Evolutionary conservation across 768 basidiomycete genomes (phyloP).

Genomic region (Termitomyces sp.): DNA sequence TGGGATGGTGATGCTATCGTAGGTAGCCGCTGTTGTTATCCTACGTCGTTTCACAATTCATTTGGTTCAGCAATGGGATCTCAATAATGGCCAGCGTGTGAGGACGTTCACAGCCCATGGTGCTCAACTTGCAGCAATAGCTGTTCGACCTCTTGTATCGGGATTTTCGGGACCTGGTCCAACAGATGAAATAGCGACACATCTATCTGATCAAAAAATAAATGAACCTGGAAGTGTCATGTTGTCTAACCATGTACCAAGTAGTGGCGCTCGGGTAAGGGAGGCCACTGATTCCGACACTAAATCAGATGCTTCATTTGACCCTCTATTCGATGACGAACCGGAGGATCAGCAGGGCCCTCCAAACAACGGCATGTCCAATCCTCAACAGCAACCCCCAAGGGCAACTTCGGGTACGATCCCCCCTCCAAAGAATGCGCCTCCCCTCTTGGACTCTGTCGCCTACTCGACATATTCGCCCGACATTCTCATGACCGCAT

Average conservation of each 20-base stretch:
- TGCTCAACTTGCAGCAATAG: conserved; percentile 78
- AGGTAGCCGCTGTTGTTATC: conserved; percentile 24
- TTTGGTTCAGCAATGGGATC: conserved; percentile 85
- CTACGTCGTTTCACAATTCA: conserved; percentile 10
- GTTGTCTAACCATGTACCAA: not conserved
- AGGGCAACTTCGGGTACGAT: conserved; percentile 28
- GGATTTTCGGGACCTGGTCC: conserved; percentile 26
- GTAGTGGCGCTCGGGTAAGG: not conserved
- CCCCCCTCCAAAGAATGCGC: conserved; percentile 67
- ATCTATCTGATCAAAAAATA: conserved; percentile 1
- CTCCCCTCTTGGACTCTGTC: conserved; percentile 61
- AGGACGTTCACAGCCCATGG: conserved; percentile 79
- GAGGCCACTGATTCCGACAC: conserved; percentile 43
- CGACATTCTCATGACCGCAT: conserved; percentile 83
- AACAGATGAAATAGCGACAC: conserved; percentile 1
- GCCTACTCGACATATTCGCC: conserved; percentile 65
- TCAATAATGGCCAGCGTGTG: conserved; percentile 80
- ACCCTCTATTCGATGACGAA: conserved; percentile 89
- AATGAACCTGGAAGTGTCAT: conserved; percentile 4
- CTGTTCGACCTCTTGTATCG: conserved; percentile 60
- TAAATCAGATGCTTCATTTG: conserved; percentile 77
- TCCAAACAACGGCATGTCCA: conserved; percentile 12
- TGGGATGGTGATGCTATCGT: conserved; percentile 93
- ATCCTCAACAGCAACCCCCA: conserved; percentile 13
- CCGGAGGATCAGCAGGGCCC: conserved; percentile 10